Evolutionary conservation across 2,329 filamentous ascomycete species (phyloP).

Genomic region (Xylaria multiplex): DNA sequence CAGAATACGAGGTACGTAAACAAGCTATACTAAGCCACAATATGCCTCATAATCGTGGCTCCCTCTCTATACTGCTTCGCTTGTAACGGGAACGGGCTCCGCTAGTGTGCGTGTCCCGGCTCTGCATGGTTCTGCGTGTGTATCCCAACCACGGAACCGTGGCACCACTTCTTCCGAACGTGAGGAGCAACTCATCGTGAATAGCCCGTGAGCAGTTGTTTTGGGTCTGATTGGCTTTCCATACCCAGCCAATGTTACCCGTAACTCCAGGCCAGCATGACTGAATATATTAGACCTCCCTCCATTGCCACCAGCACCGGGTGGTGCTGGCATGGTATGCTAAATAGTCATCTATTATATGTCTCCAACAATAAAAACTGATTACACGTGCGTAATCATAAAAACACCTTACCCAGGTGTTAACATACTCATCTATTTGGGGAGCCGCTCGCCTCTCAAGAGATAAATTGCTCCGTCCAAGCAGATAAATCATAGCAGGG

Average conservation of each 20-base stretch:
- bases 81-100: constrained; percentile 36
- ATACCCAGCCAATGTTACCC: constrained; percentile 22
- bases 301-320: constrained; percentile 14
- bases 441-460: background rate
- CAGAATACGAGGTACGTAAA: constrained; percentile 6
- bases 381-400: constrained; percentile 13
- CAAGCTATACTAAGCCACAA: constrained; percentile 5
- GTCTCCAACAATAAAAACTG: constrained; percentile 17
- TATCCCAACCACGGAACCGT: constrained; percentile 28
- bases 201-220: constrained; percentile 19
- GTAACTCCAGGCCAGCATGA: constrained; percentile 36
- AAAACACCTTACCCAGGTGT: constrained; percentile 16
- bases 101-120: constrained; percentile 36
- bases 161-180: constrained; percentile 36
- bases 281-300: constrained; percentile 33
- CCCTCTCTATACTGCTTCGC: constrained; percentile 21
- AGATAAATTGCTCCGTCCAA: background rate
- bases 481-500: background rate
- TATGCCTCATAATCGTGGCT: constrained; percentile 17
- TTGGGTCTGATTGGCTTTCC: constrained; percentile 26
- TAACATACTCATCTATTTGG: background rate
- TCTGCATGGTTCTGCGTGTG: constrained; percentile 22
- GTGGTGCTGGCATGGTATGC: constrained; percentile 13
- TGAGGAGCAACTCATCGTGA: constrained; percentile 34
- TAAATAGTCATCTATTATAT: constrained; percentile 9